Percentiles rank a stretch among this genome's conserved stretches.
Conservation (phyloP, 2,329 filamentous ascomycete genomes). For the Penicillium sp. region DNA sequence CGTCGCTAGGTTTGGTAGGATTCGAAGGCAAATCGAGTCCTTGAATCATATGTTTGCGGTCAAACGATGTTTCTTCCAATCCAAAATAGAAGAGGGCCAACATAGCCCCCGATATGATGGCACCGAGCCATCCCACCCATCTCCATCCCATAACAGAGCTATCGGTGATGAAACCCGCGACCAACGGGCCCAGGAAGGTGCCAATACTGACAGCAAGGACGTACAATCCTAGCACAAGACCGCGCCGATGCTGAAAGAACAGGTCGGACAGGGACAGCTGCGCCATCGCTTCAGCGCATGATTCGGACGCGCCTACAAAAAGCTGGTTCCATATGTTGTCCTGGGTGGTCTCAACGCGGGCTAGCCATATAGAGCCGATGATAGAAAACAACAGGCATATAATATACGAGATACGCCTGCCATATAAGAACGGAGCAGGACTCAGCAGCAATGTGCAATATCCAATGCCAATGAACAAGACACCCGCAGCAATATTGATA, state of each 20-base stretch:
- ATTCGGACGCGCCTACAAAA: slow-evolving; percentile 56
- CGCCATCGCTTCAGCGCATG: slow-evolving; percentile 53
- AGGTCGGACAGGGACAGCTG: slow-evolving; percentile 55
- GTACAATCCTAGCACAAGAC: slow-evolving; percentile 52
- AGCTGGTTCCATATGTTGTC: slow-evolving; percentile 55
- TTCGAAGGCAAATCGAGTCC: slow-evolving; percentile 10
- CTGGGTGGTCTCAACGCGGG: slow-evolving; percentile 38
- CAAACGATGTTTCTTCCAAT: slow-evolving; percentile 48
- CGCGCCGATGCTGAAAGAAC: slow-evolving; percentile 56
- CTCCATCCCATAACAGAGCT: slow-evolving; percentile 46
- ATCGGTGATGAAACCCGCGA: slow-evolving; percentile 51
- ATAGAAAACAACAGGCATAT: slow-evolving; percentile 49
- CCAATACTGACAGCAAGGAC: slow-evolving; percentile 54
- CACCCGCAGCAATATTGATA: slow-evolving; percentile 54
- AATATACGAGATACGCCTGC: slow-evolving; percentile 53
- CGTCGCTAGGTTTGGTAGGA: slow-evolving; percentile 1
- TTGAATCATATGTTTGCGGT: slow-evolving; percentile 13
- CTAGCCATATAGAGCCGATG: slow-evolving; percentile 53
- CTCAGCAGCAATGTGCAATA: slow-evolving; percentile 53
- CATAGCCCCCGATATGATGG: slow-evolving; percentile 47
- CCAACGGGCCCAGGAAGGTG: slow-evolving; percentile 53
- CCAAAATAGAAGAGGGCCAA: slow-evolving; percentile 50
- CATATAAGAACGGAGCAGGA: slow-evolving; percentile 53
- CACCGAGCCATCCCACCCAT: slow-evolving; percentile 52
- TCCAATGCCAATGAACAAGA: slow-evolving; percentile 54